Evolutionary conservation across 2,329 filamentous ascomycete species (phyloP), one percentile per base, ranked within the genome.

Genomic region (Ophiostoma triangulosporum): DNA sequence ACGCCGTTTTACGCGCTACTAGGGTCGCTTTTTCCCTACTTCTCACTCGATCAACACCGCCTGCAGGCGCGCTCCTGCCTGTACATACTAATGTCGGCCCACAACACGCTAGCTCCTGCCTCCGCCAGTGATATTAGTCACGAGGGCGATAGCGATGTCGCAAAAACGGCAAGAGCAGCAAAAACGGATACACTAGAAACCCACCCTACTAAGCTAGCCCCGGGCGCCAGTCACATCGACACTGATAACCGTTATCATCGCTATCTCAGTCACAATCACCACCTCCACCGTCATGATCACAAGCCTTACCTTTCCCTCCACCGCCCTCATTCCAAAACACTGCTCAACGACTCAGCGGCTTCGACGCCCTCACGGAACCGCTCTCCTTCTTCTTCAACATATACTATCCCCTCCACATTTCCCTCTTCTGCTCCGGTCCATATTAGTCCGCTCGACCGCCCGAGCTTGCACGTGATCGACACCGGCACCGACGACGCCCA

Each of bases 361-460:
- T 59, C 56, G 26, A 54, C 53, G 22, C 53, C 50, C 8, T 48
- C 52, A 2, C 55, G 50, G 29, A 51, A 53, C 2, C 56, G 36
- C 3, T 46, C 26, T 29, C 9, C 43, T 29, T 46, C 26, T 31
- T 46, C 43, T 9, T 46, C 40, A n/a, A 7, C 14, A 45, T 45
- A 29, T 31, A 27, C 43, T n/a, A 17, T 27, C 3, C 26, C 20
- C 6, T 55, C 54, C 3, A 54, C 54, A 1, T 50, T 57, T 26
- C 56, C 56, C 1, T 57, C 57, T n/a, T 31, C 55, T 14, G 48
- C 55, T 20, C 53, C 48, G n/a, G 33, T 43, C 4, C 29, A 22
- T 17, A 46, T 14, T n/a, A n/a, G n/a, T n/a, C 22, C 27, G 6
- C 27, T 48, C 12, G 35, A 40, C 33, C 20, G 31, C 4, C 29